phyloP scores from a whole-genome alignment of 257 asterid genomes.

The Cruciata laevipes region DNA sequence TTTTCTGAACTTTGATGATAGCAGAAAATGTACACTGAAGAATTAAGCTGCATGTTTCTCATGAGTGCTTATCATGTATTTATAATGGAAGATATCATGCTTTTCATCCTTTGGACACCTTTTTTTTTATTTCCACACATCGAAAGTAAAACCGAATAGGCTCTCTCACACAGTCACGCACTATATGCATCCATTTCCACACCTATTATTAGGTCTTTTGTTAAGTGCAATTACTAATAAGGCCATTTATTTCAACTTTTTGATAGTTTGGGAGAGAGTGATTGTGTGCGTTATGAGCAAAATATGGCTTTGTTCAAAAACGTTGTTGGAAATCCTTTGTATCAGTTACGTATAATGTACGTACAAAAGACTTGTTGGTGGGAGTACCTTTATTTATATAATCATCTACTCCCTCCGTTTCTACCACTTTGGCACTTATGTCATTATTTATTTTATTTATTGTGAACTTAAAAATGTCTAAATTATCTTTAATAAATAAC shows the following conservation, averaged over 20 bases:
- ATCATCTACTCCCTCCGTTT: no score
- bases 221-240: no score
- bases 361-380: not conserved
- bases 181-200: not conserved
- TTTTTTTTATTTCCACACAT: not conserved
- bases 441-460: no score
- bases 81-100: constrained; percentile 1
- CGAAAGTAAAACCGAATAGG: not conserved
- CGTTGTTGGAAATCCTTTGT: no score
- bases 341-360: not conserved
- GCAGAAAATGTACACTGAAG: not conserved
- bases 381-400: not conserved
- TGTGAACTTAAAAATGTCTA: no score
- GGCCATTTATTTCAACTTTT: not conserved
- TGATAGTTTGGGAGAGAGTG: no score
- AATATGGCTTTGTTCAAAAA: no score
- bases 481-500: no score
- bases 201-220: not conserved
- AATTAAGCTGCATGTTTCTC: not conserved
- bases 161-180: not conserved
- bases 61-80: not conserved
- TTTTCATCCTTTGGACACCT: constrained; percentile 3
- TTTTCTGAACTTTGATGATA: no score
- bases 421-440: no score
- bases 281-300: not conserved